A percentile compares a stretch with the other conserved stretches of the same genome.
Conservation (phyloP, 225 moss, liverwort and hornwort genomes). For the Polytrichum commune region DNA sequence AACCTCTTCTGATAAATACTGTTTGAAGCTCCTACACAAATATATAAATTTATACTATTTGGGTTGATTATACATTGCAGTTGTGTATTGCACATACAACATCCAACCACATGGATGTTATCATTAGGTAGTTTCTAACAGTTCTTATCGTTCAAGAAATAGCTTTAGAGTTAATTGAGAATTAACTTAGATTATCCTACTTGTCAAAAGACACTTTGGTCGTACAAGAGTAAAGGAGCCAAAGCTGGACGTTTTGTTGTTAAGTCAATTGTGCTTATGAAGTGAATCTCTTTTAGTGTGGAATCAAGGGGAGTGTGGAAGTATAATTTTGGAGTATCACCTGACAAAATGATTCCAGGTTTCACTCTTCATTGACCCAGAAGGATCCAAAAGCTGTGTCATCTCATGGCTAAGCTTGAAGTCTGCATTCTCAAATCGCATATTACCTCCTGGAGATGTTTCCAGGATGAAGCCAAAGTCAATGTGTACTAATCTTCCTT, state of each 20-base stretch:
- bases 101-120: too few species aligned
- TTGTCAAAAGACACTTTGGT: too few species aligned
- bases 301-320: neutral
- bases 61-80: too few species aligned
- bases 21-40: too few species aligned
- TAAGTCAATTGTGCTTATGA: too few species aligned
- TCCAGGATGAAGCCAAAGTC: slow-evolving; percentile 92
- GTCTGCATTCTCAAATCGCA: slow-evolving; percentile 88
- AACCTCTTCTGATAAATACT: too few species aligned
- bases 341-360: slow-evolving; percentile 75
- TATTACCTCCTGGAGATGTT: slow-evolving; percentile 82
- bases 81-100: too few species aligned
- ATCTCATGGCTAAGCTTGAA: slow-evolving; percentile 92
- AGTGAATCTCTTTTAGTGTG: neutral
- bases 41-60: too few species aligned
- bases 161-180: too few species aligned
- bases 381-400: slow-evolving; percentile 92
- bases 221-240: neutral
- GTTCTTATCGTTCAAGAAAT: too few species aligned
- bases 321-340: slow-evolving; percentile 14
- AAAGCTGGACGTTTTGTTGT: neutral
- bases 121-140: too few species aligned
- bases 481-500: slow-evolving; percentile 81
- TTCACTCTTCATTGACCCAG: slow-evolving; percentile 83
- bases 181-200: too few species aligned